These are phyloP conservation scores for Gremmenia infestans DNA, from an alignment of 2,329 filamentous ascomycete genomes.

Conservation along the genomic window DNA sequence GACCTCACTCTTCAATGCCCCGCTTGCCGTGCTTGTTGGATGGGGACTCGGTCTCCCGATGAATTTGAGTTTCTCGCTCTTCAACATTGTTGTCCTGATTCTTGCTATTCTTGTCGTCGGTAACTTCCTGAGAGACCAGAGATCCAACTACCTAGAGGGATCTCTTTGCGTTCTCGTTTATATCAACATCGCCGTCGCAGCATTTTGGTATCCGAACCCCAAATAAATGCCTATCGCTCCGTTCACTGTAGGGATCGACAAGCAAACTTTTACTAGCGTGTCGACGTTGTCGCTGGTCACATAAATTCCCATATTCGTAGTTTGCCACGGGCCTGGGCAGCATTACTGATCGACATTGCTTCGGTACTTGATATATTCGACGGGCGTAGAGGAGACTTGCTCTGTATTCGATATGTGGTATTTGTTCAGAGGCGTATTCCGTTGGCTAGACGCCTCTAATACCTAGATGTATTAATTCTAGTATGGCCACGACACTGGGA, in stretches of 20 bases:
- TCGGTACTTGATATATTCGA: no score
- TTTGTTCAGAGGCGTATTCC: no score
- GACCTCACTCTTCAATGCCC: constrained; percentile 83
- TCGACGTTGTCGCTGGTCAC: no score
- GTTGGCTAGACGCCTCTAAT: not conserved
- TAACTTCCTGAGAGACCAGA: constrained; percentile 80
- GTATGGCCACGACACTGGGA: not conserved
- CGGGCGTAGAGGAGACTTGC: no score
- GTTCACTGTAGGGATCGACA: not conserved
- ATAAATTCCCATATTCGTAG: no score
- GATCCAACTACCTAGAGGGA: constrained; percentile 88
- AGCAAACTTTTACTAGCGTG: not conserved
- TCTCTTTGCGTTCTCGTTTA: constrained; percentile 69
- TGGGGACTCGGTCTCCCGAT: constrained; percentile 71
- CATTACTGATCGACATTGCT: no score
- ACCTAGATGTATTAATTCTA: not conserved
- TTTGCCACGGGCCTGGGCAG: no score
- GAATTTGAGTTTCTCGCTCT: constrained; percentile 80
- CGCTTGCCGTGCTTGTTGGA: constrained; percentile 75
- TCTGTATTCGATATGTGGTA: no score
- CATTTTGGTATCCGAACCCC: constrained; percentile 51
- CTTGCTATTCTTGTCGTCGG: constrained; percentile 82
- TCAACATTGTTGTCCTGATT: constrained; percentile 77
- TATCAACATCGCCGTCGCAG: constrained; percentile 54
- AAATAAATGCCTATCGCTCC: not conserved